A percentile compares a stretch with the other conserved stretches of the same genome.
These are phyloP conservation scores for Aspergillus sp. DNA, from an alignment of 2,329 filamentous ascomycete genomes.

Conservation along the genomic window DNA sequence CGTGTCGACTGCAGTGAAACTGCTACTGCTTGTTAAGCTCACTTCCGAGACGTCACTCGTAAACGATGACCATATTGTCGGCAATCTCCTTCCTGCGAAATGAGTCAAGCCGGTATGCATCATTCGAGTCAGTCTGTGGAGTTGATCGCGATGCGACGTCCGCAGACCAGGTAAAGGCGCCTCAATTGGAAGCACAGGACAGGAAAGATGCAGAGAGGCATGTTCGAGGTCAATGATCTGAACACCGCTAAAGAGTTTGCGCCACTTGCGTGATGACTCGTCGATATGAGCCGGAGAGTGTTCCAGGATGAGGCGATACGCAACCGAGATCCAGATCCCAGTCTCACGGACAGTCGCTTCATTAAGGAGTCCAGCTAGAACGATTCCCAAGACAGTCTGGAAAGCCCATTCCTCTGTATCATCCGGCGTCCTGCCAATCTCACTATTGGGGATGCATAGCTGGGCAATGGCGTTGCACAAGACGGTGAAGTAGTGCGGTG, in stretches of 20 bases:
- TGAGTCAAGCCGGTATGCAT: slow-evolving; percentile 7
- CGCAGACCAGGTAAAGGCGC: not conserved
- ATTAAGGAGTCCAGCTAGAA: not conserved
- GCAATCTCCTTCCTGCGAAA: not conserved
- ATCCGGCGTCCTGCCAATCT: not conserved
- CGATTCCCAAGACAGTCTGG: not conserved
- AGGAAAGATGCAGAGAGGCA: slow-evolving; percentile 6
- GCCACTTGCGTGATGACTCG: slow-evolving; percentile 2
- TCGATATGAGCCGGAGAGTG: slow-evolving; percentile 4
- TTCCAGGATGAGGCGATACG: slow-evolving; percentile 8
- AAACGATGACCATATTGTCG: slow-evolving; percentile 5
- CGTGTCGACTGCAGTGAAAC: slow-evolving; percentile 2
- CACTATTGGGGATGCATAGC: slow-evolving; percentile 3
- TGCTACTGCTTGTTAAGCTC: not conserved
- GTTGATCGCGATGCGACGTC: not conserved
- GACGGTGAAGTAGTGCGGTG: not conserved
- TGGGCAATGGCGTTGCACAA: slow-evolving; percentile 1
- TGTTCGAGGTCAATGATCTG: slow-evolving; percentile 8
- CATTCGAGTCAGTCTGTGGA: slow-evolving; percentile 2
- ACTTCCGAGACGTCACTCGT: not conserved
- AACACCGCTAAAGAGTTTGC: slow-evolving; percentile 2
- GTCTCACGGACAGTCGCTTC: slow-evolving; percentile 7
- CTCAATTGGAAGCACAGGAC: slow-evolving; percentile 3
- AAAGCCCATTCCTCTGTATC: slow-evolving; percentile 5
- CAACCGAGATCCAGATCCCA: slow-evolving; percentile 8